These are phyloP conservation scores for Kodamaea lidongshanica DNA, from an alignment of 805 yeast genomes.

Conservation along the genomic window DNA sequence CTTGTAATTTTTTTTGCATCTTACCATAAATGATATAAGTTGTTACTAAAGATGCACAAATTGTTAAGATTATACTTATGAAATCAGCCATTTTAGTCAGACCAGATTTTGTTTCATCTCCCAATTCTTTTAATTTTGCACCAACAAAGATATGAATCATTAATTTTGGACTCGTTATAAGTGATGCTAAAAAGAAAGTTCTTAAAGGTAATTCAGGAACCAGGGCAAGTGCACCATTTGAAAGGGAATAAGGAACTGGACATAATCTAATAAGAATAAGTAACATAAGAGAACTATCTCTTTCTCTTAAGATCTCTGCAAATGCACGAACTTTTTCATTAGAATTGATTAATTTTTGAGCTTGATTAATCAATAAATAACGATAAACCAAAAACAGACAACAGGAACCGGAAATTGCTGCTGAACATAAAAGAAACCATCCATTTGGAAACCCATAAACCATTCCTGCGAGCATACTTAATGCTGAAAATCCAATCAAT, in stretches of 20 bases:
- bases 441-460: constrained; percentile 76
- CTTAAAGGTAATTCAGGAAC: constrained; percentile 64
- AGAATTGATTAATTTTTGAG: constrained; percentile 51
- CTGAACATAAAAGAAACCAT: constrained; percentile 67
- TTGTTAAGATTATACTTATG: constrained; percentile 53
- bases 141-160: constrained; percentile 76
- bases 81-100: constrained; percentile 55
- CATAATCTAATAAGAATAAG: constrained; percentile 73
- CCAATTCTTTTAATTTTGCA: constrained; percentile 61
- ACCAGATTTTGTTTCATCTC: constrained; percentile 46
- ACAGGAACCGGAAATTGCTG: constrained; percentile 69
- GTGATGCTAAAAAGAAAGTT: constrained; percentile 65
- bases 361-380: constrained; percentile 49
- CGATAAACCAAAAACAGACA: constrained; percentile 67
- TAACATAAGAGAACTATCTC: constrained; percentile 55
- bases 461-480: constrained; percentile 68
- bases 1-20: constrained; percentile 34
- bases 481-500: constrained; percentile 69
- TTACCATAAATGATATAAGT: constrained; percentile 63
- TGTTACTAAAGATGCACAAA: constrained; percentile 47
- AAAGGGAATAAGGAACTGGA: constrained; percentile 88
- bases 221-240: constrained; percentile 89
- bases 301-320: constrained; percentile 65
- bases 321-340: constrained; percentile 70
- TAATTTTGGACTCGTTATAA: constrained; percentile 75